A percentile compares a stretch with the other conserved stretches of the same genome.
Conservation (phyloP, 1,284 basidiomycete species). For the Vanrija humicola region DNA sequence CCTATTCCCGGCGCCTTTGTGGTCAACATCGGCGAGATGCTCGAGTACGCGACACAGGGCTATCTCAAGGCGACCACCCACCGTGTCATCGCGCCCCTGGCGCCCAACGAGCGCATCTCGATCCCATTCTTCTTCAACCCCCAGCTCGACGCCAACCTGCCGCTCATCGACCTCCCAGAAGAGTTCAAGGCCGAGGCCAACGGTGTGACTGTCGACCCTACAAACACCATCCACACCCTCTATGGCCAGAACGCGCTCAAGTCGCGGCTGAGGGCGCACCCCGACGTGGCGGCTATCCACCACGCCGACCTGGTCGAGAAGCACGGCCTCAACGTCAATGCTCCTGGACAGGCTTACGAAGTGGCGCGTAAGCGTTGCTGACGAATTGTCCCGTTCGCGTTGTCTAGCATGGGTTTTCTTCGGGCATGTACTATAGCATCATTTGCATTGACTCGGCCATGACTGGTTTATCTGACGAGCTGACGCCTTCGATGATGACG, state of each 20-base stretch:
- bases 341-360: too few relatives aligned
- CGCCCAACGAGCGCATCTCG: constrained; percentile 7
- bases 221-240: constrained; percentile 6
- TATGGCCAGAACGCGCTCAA: constrained; percentile 19
- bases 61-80: constrained; percentile 19
- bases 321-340: too few relatives aligned
- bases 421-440: too few relatives aligned
- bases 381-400: too few relatives aligned
- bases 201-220: neutral
- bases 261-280: constrained; percentile 13
- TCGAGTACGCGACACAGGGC: constrained; percentile 20
- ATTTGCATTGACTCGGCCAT: too few relatives aligned
- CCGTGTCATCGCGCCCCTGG: constrained; percentile 6
- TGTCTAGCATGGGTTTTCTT: too few relatives aligned
- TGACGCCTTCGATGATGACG: too few relatives aligned
- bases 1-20: constrained; percentile 65
- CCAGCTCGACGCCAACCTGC: constrained; percentile 11
- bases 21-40: constrained; percentile 62
- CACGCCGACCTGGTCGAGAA: constrained; percentile 7
- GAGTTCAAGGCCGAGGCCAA: neutral
- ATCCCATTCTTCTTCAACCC: constrained; percentile 20
- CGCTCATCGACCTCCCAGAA: constrained; percentile 3
- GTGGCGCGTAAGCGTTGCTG: too few relatives aligned
- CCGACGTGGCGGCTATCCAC: constrained; percentile 11
- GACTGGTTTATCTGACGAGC: neutral